Conservation (phyloP, 352 stramenopile species). For the Phytophthora meadii region DNA sequence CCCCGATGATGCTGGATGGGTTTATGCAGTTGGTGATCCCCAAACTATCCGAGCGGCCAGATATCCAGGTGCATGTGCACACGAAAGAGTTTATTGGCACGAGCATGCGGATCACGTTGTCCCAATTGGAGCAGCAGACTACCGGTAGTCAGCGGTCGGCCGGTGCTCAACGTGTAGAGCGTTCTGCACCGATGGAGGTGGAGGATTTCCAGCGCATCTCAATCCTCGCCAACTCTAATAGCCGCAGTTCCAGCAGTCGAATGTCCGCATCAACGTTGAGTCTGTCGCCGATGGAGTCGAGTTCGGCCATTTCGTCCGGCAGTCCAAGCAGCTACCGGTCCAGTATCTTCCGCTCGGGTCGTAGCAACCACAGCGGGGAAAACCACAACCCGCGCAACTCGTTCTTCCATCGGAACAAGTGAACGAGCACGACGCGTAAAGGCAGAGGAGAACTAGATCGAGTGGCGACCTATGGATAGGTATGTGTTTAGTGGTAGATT, state of each 20-base stretch:
- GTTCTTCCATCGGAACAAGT: constrained; percentile 76
- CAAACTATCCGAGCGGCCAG: constrained; percentile 82
- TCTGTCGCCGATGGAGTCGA: constrained; percentile 56
- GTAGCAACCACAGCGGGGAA: constrained; percentile 38
- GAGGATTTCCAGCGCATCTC: constrained; percentile 79
- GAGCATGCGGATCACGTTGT: constrained; percentile 90
- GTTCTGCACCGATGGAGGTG: constrained; percentile 53
- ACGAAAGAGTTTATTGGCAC: constrained; percentile 92
- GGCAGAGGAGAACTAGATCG: constrained; percentile 22
- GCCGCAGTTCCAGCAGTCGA: constrained; percentile 42
- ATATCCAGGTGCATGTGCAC: constrained; percentile 89
- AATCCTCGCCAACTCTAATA: constrained; percentile 56
- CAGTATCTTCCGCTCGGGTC: constrained; percentile 61
- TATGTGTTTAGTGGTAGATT: constrained; percentile 44
- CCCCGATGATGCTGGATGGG: constrained; percentile 90
- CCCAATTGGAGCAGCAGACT: constrained; percentile 51
- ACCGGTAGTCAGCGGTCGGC: constrained; percentile 6
- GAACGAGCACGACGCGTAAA: constrained; percentile 11
- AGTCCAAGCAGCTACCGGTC: constrained; percentile 49
- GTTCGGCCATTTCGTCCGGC: constrained; percentile 46
- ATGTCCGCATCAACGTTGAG: constrained; percentile 64
- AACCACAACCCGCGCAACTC: constrained; percentile 54
- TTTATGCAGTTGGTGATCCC: constrained; percentile 92
- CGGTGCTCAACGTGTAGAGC: constrained; percentile 34
- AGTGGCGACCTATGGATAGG: constrained; percentile 25